Percentiles rank a stretch among this genome's conserved stretches.
These are phyloP conservation scores for Claviceps paspali DNA, from an alignment of 2,329 filamentous ascomycete genomes.

Conservation along the genomic window DNA sequence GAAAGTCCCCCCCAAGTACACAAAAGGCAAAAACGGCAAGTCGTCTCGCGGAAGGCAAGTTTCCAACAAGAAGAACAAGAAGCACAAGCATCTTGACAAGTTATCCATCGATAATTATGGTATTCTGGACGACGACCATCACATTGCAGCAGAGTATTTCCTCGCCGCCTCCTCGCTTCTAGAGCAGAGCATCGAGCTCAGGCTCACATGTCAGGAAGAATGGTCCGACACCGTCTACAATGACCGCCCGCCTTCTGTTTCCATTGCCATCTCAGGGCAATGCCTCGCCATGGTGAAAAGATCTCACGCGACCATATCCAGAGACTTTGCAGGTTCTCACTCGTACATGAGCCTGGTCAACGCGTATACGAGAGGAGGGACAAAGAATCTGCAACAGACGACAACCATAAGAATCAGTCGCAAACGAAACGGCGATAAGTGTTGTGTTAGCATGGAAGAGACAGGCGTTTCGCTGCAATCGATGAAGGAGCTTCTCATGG, in stretches of 20 bases:
- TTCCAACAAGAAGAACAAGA: not conserved
- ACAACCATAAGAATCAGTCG: slow-evolving; percentile 3
- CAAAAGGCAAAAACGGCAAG: not conserved
- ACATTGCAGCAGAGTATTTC: slow-evolving; percentile 20
- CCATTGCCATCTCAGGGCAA: not conserved
- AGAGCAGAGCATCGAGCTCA: slow-evolving; percentile 22
- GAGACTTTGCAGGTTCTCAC: slow-evolving; percentile 30
- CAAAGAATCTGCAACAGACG: slow-evolving; percentile 12
- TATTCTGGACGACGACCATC: slow-evolving; percentile 11
- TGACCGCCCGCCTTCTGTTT: not conserved
- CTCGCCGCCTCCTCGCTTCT: slow-evolving; percentile 26
- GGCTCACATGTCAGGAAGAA: slow-evolving; percentile 12
- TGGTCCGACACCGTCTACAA: slow-evolving; percentile 8
- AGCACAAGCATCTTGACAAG: not conserved
- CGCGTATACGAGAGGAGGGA: slow-evolving; percentile 23
- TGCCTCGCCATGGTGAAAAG: slow-evolving; percentile 21
- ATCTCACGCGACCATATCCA: slow-evolving; percentile 22
- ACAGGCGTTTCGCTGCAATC: slow-evolving; percentile 14
- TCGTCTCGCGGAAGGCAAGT: not conserved
- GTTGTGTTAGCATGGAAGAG: not conserved
- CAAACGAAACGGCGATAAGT: not conserved
- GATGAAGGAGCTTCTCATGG: slow-evolving; percentile 27
- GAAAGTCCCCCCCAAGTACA: not conserved
- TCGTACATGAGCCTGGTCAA: slow-evolving; percentile 27
- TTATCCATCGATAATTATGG: slow-evolving; percentile 9